phyloP scores from a whole-genome alignment of 148 eudicot species.

The Chenopodium album region DNA sequence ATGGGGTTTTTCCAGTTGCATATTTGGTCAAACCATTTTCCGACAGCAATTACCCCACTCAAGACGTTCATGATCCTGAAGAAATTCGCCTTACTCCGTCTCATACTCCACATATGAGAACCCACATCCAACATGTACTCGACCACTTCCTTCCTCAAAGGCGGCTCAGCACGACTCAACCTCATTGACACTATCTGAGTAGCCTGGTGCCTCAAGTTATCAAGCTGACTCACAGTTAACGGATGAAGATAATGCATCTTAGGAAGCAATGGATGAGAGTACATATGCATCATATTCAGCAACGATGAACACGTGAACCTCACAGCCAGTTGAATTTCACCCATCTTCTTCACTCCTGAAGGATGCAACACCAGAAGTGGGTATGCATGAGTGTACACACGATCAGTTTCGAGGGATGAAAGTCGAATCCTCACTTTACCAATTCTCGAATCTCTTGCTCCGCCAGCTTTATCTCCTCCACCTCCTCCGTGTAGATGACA shows the following conservation, averaged over 20 bases:
- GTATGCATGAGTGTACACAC: conserved; percentile 61
- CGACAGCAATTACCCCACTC: conserved; percentile 49
- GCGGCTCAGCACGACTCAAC: conserved; percentile 68
- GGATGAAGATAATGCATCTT: conserved; percentile 62
- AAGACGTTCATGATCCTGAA: conserved; percentile 59
- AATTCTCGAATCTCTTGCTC: conserved; percentile 46
- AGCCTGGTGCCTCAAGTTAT: conserved; percentile 63
- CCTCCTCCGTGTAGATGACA: conserved; percentile 66
- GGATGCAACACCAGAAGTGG: conserved; percentile 57
- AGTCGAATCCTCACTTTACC: conserved; percentile 66
- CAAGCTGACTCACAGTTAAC: conserved; percentile 56
- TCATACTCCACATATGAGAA: conserved; percentile 74
- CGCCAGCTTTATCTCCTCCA: conserved; percentile 49
- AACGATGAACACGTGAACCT: conserved; percentile 61
- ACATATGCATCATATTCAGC: conserved; percentile 67
- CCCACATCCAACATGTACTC: conserved; percentile 65
- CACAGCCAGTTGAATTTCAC: conserved; percentile 60
- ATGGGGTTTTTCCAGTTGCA: conserved; percentile 68
- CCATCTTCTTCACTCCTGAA: conserved; percentile 60
- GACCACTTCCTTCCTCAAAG: conserved; percentile 59
- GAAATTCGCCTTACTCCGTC: conserved; percentile 66
- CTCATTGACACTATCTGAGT: conserved; percentile 60
- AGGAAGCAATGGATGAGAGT: conserved; percentile 52
- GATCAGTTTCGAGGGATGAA: conserved; percentile 56
- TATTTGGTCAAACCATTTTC: conserved; percentile 63